phyloP scores from a whole-genome alignment of 148 eudicot genomes.

The Arbutus unedo region DNA sequence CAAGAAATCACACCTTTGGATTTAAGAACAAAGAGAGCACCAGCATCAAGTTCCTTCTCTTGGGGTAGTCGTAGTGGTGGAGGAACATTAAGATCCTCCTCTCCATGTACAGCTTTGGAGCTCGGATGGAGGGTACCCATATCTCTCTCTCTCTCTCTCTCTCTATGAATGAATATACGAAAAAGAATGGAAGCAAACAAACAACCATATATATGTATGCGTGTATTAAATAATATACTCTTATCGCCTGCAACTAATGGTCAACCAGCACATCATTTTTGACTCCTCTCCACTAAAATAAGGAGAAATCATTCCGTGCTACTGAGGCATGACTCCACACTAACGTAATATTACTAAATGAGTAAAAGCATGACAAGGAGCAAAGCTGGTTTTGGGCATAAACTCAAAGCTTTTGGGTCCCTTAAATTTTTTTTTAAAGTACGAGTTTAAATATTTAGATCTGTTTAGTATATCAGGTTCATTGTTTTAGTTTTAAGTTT shows the following conservation, averaged over 20 bases:
- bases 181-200: background rate
- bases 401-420: no score
- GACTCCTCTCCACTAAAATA: background rate
- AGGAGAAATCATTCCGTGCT: no score
- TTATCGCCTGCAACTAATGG: background rate
- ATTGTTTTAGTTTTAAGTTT: no score
- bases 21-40: conserved; percentile 80
- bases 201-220: background rate
- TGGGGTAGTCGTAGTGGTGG: background rate
- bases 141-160: conserved; percentile 21
- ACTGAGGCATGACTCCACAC: no score
- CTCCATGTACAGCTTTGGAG: conserved; percentile 21
- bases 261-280: background rate
- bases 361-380: no score
- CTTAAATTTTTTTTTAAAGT: no score
- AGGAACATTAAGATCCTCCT: conserved; percentile 14
- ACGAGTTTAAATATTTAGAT: no score
- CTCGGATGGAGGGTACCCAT: conserved; percentile 21
- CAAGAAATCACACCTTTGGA: conserved; percentile 41
- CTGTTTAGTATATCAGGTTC: no score
- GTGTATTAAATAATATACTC: no score
- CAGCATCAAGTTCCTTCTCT: conserved; percentile 55
- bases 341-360: no score
- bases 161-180: background rate
- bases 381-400: no score